Evolutionary conservation across 371 early-diverging fungal species (phyloP), one percentile per base, ranked within the genome.

Genomic region (Lichtheimia hyalospora): DNA sequence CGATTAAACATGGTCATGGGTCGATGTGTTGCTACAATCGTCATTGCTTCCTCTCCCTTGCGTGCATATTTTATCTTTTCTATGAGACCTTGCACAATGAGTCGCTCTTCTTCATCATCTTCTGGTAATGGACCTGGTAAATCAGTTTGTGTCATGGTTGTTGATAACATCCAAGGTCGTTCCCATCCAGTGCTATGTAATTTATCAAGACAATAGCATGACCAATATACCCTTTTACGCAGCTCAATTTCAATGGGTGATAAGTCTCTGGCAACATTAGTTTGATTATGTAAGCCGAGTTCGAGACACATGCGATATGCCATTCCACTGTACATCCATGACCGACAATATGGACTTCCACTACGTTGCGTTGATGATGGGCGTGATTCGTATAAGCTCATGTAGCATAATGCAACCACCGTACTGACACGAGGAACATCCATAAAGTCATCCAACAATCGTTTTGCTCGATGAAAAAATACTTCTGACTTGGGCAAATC

Each of bases 291-390:
- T 23, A 81, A 49, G 5, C 76, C 78, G 15, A 81, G 43, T 51
- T 81, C 76, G n/a, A 75, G 60, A 41, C 72, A 71, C 79, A 79
- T 79, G 6, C 76, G 74, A 48, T 60, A 67, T 14, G 74, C 74
- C 76, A 79, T 73, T 5, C 72, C 75, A 25, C 66, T 64, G 14
- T 76, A 79, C 64, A 74, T 72, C 77, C 77, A 76, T 3, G 69
- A 52, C 24, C 77, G 69, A 41, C 61, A 63, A 48, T 57, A 65
- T 15, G 54, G 59, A 39, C 57, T 49, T 8, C 60, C 63, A 25
- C 23, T 25, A 7, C 64, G 66, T 34, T 58, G 52, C 1, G 63
- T 64, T 6, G 61, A 42, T 8, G 34, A 34, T 0, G 70, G 68
- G 3, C 43, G 51, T 12, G 69, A 56, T 23, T 77, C 78, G 46